Evolutionary conservation across 2,329 filamentous ascomycete genomes (phyloP).

Genomic region (Fulvia fulva): DNA sequence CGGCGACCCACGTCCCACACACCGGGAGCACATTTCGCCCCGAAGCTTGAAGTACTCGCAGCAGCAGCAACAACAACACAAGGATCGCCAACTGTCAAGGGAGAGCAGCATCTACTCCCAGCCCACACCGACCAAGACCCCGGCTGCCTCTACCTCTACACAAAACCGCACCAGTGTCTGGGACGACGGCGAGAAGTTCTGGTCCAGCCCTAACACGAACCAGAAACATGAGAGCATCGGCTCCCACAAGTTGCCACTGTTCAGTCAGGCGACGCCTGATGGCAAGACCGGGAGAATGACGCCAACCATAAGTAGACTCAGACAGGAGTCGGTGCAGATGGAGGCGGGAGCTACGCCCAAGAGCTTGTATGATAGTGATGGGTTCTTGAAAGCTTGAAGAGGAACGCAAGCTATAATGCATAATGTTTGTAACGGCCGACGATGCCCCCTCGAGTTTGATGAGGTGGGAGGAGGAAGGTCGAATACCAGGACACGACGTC

Average conservation of each 20-base stretch:
- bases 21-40: not conserved
- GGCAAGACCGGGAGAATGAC: not conserved
- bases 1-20: not conserved
- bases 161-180: slow-evolving; percentile 33
- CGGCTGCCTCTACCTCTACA: not conserved
- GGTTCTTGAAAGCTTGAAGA: slow-evolving; percentile 31
- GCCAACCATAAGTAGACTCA: slow-evolving; percentile 1
- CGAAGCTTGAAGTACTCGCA: not conserved
- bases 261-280: not conserved
- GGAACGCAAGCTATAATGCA: not conserved
- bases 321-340: slow-evolving; percentile 3
- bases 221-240: slow-evolving; percentile 1
- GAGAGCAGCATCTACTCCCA: not conserved
- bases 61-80: not conserved
- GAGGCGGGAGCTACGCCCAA: slow-evolving; percentile 36
- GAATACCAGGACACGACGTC: not conserved
- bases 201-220: slow-evolving; percentile 13
- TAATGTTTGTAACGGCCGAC: not conserved
- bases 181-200: slow-evolving; percentile 34
- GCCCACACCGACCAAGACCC: not conserved
- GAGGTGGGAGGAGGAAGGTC: not conserved
- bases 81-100: not conserved
- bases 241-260: not conserved
- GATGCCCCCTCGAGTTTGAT: not conserved
- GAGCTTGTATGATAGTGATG: slow-evolving; percentile 46